A percentile compares a stretch with the other conserved stretches of the same genome.
Evolutionary conservation across 2,329 filamentous ascomycete species (phyloP).

Genomic region (Epichloe scottii): DNA sequence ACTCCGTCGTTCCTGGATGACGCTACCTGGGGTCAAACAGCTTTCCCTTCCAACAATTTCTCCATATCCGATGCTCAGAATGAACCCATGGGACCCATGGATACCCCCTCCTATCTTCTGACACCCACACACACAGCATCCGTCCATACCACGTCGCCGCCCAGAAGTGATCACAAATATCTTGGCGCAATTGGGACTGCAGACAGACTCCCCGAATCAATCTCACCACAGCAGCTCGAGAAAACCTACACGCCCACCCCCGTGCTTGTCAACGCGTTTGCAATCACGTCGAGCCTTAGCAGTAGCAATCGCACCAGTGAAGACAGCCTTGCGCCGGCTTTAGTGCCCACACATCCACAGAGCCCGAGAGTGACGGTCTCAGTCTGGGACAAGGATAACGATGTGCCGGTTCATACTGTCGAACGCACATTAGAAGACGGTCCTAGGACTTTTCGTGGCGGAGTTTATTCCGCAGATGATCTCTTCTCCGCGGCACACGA

Average conservation of each 20-base stretch:
- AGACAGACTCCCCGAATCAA: slow-evolving; percentile 20
- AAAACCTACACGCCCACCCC: slow-evolving; percentile 24
- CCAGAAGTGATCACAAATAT: slow-evolving; percentile 21
- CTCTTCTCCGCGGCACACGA: slow-evolving; percentile 18
- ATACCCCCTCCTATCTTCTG: slow-evolving; percentile 28
- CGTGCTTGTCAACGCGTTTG: slow-evolving; percentile 17
- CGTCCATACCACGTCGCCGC: slow-evolving; percentile 32
- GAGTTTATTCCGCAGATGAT: slow-evolving; percentile 27
- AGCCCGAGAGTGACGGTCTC: slow-evolving; percentile 46
- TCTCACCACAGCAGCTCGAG: slow-evolving; percentile 30
- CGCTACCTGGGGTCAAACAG: slow-evolving; percentile 12
- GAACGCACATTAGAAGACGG: slow-evolving; percentile 29
- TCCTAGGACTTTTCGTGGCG: slow-evolving; percentile 22
- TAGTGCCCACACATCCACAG: slow-evolving; percentile 29
- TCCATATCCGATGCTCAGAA: slow-evolving; percentile 2
- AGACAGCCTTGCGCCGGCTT: slow-evolving; percentile 29
- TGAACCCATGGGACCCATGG: slow-evolving; percentile 3
- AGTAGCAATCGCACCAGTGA: slow-evolving; percentile 38
- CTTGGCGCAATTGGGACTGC: slow-evolving; percentile 12
- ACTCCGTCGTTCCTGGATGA: slow-evolving; percentile 34
- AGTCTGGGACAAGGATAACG: slow-evolving; percentile 36
- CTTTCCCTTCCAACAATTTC: slow-evolving; percentile 6
- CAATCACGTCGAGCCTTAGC: slow-evolving; percentile 38
- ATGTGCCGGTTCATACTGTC: slow-evolving; percentile 23
- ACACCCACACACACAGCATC: slow-evolving; percentile 41